phyloP scores from a whole-genome alignment of 2,329 filamentous ascomycete genomes.

The Canariomyces notabilis region DNA sequence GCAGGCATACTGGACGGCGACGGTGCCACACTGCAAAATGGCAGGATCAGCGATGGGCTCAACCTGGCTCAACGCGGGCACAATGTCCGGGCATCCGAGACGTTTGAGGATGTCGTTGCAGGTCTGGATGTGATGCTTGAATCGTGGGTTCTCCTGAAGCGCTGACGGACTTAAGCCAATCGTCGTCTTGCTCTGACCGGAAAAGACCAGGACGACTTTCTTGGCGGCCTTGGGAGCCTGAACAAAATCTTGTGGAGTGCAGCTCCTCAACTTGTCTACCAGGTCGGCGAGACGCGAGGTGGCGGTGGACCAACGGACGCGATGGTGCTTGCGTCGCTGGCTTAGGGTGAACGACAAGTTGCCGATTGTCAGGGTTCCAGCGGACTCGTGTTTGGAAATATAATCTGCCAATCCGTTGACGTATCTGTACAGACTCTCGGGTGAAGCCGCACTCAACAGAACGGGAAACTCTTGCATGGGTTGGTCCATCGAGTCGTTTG shows the following conservation, averaged over 20 bases:
- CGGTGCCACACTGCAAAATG: slow-evolving; percentile 35
- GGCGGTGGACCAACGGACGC: slow-evolving; percentile 13
- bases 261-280: too few relatives aligned
- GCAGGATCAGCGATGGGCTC: slow-evolving; percentile 24
- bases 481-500: too few relatives aligned
- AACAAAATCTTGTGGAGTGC: background rate
- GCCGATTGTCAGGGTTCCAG: slow-evolving; percentile 21
- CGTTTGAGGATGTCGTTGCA: slow-evolving; percentile 14
- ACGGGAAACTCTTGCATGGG: background rate
- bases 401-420: background rate
- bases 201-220: slow-evolving; percentile 34
- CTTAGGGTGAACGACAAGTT: slow-evolving; percentile 32
- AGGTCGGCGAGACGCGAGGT: slow-evolving; percentile 15
- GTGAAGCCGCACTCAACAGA: background rate
- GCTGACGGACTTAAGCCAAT: slow-evolving; percentile 30
- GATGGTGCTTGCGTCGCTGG: slow-evolving; percentile 28
- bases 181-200: slow-evolving; percentile 30
- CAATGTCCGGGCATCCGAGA: slow-evolving; percentile 27
- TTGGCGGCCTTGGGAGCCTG: slow-evolving; percentile 8
- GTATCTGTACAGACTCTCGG: slow-evolving; percentile 1
- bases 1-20: slow-evolving; percentile 37
- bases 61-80: slow-evolving; percentile 29
- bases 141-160: slow-evolving; percentile 24
- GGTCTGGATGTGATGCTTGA: slow-evolving; percentile 26
- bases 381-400: background rate